Evolutionary conservation across 2,329 filamentous ascomycete species (phyloP).

Genomic region (Aureobasidium sp.): DNA sequence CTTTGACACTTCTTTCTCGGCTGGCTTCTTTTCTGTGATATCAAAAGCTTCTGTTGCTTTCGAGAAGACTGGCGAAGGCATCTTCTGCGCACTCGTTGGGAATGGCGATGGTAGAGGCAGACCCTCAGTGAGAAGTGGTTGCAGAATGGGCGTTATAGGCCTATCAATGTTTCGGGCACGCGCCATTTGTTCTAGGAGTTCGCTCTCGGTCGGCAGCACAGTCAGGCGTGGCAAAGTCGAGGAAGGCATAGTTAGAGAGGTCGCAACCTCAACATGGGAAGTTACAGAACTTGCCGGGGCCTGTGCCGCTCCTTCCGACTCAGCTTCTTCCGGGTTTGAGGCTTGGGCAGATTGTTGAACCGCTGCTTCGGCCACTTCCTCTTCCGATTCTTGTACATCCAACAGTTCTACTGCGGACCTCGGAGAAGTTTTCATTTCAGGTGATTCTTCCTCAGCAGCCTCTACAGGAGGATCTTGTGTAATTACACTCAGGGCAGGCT

Average conservation of each 20-base stretch:
- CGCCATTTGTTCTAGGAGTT: not conserved
- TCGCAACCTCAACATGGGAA: not conserved
- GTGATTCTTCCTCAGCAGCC: not conserved
- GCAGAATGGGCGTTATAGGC: conserved; percentile 24
- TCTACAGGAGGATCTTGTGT: not conserved
- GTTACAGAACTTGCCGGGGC: not conserved
- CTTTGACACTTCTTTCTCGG: not conserved
- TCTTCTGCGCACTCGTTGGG: conserved; percentile 16
- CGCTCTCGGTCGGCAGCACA: conserved; percentile 13
- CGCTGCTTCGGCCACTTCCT: not conserved
- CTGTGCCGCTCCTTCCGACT: not conserved
- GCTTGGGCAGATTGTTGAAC: not conserved
- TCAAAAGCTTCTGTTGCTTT: not conserved
- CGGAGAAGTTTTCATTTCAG: too few species aligned
- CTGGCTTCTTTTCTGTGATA: not conserved
- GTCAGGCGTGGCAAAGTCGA: conserved; percentile 19
- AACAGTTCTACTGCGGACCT: not conserved
- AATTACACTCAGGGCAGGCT: not conserved
- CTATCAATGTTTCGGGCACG: conserved; percentile 6
- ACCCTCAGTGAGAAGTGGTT: conserved; percentile 21
- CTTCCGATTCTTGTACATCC: not conserved
- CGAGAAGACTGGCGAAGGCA: not conserved
- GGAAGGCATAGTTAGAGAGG: conserved; percentile 16
- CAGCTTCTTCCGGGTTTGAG: not conserved
- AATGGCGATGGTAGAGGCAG: conserved; percentile 28